Evolutionary conservation across 106 monocot genomes (phyloP).

Genomic region (Platanthera guangdongensis): DNA sequence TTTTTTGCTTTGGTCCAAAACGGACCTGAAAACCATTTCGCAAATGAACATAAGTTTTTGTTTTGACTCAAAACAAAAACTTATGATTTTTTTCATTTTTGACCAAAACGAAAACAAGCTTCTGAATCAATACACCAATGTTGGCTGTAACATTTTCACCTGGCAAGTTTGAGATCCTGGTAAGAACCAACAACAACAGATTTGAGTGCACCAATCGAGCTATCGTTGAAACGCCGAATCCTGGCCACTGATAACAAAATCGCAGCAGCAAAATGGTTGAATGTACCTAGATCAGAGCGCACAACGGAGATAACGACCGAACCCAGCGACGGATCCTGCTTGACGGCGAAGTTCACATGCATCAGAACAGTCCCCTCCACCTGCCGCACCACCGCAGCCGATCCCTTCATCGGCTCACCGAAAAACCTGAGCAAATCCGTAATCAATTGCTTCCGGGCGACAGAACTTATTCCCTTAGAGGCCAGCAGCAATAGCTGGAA

Average conservation of each 20-base stretch:
- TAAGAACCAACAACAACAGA: slow-evolving; percentile 29
- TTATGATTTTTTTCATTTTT: no score
- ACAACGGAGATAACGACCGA: slow-evolving; percentile 49
- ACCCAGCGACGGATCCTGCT: slow-evolving; percentile 78
- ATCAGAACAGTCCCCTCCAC: slow-evolving; percentile 83
- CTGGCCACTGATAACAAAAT: slow-evolving; percentile 68
- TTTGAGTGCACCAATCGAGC: slow-evolving; percentile 38
- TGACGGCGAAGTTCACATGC: slow-evolving; percentile 89
- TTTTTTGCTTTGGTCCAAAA: no score
- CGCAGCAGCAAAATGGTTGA: slow-evolving; percentile 67
- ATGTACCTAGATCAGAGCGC: slow-evolving; percentile 17
- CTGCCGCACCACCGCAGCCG: slow-evolving; percentile 48
- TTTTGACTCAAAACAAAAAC: no score
- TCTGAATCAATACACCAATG: background rate
- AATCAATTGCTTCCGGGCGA: slow-evolving; percentile 30
- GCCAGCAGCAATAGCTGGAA: slow-evolving; percentile 83
- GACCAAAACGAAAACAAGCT: background rate
- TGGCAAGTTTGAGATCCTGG: slow-evolving; percentile 37
- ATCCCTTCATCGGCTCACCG: slow-evolving; percentile 33
- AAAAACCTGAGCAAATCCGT: slow-evolving; percentile 62
- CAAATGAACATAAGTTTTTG: no score
- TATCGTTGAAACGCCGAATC: slow-evolving; percentile 61
- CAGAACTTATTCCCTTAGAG: slow-evolving; percentile 37
- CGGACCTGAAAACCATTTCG: no score
- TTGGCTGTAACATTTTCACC: slow-evolving; percentile 26